phyloP scores from a whole-genome alignment of 2,329 filamentous ascomycete species.

The Ceratocystiopsis sp. region DNA sequence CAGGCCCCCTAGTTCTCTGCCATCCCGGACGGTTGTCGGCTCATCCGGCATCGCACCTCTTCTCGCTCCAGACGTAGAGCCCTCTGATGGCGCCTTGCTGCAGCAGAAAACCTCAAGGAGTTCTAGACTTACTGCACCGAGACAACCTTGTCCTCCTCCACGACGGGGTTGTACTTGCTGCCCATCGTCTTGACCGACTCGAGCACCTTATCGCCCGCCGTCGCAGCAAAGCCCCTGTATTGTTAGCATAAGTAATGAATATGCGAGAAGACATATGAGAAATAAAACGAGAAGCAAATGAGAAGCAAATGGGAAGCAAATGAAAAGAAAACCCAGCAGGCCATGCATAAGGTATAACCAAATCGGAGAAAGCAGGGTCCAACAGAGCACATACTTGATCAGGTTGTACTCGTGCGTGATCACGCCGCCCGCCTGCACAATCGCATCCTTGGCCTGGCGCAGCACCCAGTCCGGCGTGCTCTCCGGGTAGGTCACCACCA shows the following conservation, averaged over 20 bases:
- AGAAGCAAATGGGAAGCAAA: background rate
- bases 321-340: background rate
- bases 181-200: constrained; percentile 49
- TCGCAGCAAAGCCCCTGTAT: constrained; percentile 58
- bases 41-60: too few species aligned
- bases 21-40: too few species aligned
- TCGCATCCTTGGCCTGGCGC: constrained; percentile 51
- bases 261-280: too few species aligned
- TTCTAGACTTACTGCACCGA: constrained; percentile 21
- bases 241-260: constrained; percentile 12
- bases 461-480: constrained; percentile 51
- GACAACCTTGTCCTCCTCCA: constrained; percentile 66
- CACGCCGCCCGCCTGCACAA: constrained; percentile 51
- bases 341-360: too few species aligned
- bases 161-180: constrained; percentile 38
- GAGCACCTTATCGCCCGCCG: constrained; percentile 52
- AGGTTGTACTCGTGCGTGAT: constrained; percentile 64
- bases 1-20: too few species aligned
- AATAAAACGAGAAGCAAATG: too few species aligned
- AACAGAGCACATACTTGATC: constrained; percentile 38
- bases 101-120: too few species aligned
- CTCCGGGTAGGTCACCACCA: constrained; percentile 64
- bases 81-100: background rate
- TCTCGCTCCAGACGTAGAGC: too few species aligned
- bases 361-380: background rate